Evolutionary conservation across 495 filamentous ascomycete genomes (phyloP).

Genomic region (Wilcoxina mikolae): DNA sequence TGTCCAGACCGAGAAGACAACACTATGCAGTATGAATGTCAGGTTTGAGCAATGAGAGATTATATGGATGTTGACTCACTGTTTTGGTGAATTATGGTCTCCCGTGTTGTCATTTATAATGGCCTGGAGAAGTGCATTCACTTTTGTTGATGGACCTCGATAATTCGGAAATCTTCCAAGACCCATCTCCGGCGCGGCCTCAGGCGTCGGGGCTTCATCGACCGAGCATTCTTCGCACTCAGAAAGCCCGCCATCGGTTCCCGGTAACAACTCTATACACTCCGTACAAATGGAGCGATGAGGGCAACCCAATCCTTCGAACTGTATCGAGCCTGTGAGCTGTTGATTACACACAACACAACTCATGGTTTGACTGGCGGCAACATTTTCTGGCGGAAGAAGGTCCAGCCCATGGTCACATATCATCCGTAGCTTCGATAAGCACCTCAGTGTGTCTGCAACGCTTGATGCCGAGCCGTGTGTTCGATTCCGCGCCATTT

Average conservation of each 20-base stretch:
- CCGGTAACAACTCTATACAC: background rate
- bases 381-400: constrained; percentile 29
- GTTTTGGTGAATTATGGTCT: background rate
- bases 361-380: background rate
- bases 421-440: constrained; percentile 71
- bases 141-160: background rate
- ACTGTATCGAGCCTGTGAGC: background rate
- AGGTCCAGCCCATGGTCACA: constrained; percentile 84
- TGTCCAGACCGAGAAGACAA: constrained; percentile 31
- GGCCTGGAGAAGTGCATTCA: background rate
- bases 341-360: background rate
- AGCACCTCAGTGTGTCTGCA: constrained; percentile 63
- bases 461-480: background rate
- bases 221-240: background rate
- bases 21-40: constrained; percentile 13
- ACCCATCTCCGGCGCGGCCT: background rate
- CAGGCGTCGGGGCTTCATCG: background rate
- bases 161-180: background rate
- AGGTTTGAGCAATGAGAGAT: background rate
- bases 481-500: constrained; percentile 33
- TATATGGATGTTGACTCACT: background rate
- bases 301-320: background rate
- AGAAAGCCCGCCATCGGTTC: background rate
- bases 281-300: background rate
- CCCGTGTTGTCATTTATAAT: background rate